phyloP scores from a whole-genome alignment of 306 rosid genomes.

The Quercus wislizeni region DNA sequence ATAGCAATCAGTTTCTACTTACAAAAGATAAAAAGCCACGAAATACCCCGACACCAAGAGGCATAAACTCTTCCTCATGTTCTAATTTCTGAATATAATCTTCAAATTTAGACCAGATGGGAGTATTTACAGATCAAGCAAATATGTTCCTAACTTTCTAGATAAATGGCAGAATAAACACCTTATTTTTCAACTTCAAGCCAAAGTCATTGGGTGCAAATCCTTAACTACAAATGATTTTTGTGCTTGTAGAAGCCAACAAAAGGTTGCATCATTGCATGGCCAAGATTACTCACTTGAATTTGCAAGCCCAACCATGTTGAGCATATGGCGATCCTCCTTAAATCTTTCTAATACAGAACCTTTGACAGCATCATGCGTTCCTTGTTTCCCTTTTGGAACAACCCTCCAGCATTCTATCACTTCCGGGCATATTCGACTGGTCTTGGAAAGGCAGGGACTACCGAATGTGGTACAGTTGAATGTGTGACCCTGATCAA shows the following conservation, averaged over 20 bases:
- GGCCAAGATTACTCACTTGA: constrained; percentile 51
- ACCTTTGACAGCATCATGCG: constrained; percentile 38
- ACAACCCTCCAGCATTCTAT: constrained; percentile 95
- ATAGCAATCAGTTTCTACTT: too few relatives aligned
- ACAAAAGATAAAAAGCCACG: too few relatives aligned
- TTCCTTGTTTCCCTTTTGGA: constrained; percentile 38
- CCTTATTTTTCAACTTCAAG: background rate
- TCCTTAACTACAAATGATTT: background rate
- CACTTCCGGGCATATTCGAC: constrained; percentile 61
- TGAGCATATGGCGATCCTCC: constrained; percentile 76
- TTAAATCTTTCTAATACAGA: constrained; percentile 71
- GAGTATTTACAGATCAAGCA: background rate
- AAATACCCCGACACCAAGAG: background rate
- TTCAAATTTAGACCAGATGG: background rate
- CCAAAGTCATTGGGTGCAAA: background rate
- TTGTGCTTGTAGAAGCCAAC: background rate
- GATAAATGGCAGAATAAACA: background rate
- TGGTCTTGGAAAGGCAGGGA: constrained; percentile 77
- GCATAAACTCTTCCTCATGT: background rate
- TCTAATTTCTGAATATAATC: background rate
- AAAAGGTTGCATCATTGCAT: background rate
- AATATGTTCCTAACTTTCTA: background rate
- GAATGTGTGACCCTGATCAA: constrained; percentile 83
- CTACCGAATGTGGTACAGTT: constrained; percentile 81
- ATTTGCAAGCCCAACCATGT: constrained; percentile 91